Evolutionary conservation across 768 basidiomycete species (phyloP).

Genomic region (Piloderma croceum): DNA sequence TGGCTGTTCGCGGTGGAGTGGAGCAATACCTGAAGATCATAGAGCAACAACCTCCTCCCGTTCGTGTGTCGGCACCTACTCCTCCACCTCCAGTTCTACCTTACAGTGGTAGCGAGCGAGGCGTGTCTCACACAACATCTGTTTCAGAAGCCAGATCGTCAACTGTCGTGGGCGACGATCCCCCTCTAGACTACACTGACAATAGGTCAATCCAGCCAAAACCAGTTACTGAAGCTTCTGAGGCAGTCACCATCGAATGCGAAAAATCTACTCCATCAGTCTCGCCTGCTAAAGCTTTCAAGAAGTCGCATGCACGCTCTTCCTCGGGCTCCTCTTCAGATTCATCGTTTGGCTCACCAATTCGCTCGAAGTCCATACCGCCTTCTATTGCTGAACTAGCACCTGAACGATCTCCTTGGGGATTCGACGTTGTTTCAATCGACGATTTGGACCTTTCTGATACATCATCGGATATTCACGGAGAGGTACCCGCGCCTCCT

Average conservation of each 20-base stretch:
- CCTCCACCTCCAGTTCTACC: neutral
- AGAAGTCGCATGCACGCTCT: neutral
- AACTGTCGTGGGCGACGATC: neutral
- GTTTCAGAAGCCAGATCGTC: neutral
- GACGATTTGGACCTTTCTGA: conserved; percentile 81
- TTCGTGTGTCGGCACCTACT: conserved; percentile 10
- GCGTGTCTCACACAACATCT: neutral
- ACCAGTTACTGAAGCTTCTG: neutral
- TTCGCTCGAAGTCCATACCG: too few species aligned
- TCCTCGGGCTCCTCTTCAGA: neutral
- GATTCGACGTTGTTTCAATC: conserved; percentile 68
- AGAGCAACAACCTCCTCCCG: conserved; percentile 32
- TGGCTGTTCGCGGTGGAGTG: conserved; percentile 56
- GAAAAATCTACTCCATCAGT: neutral
- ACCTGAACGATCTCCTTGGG: conserved; percentile 29
- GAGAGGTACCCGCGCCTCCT: conserved; percentile 36
- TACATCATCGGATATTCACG: conserved; percentile 53
- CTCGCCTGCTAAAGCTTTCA: neutral
- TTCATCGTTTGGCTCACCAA: neutral
- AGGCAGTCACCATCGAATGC: neutral
- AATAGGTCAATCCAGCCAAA: neutral
- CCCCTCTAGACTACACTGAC: neutral
- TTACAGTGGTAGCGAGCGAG: neutral
- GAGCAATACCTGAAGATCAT: conserved; percentile 62
- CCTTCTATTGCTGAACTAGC: too few species aligned